phyloP scores from a whole-genome alignment of 164 flowering plant species.

The Piper betle region DNA sequence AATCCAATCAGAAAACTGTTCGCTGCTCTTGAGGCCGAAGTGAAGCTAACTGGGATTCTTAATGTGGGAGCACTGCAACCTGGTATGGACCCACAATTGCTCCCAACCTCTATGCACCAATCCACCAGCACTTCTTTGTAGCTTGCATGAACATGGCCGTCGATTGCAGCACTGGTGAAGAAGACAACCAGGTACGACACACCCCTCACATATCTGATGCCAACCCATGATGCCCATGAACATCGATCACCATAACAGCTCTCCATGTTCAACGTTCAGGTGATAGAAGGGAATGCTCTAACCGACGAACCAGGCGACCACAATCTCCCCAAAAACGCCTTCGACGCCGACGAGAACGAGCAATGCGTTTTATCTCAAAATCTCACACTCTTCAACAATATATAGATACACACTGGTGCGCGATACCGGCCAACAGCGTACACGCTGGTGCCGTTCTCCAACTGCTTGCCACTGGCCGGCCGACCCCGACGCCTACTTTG shows the following conservation, averaged over 20 bases:
- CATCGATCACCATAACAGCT: neutral
- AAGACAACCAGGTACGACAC: slow-evolving; percentile 57
- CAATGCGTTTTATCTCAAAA: no score
- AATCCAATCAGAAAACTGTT: no score
- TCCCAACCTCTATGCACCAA: slow-evolving; percentile 82
- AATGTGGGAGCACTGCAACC: slow-evolving; percentile 80
- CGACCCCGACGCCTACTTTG: slow-evolving; percentile 72
- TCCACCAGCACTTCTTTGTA: slow-evolving; percentile 86
- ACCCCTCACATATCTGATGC: neutral
- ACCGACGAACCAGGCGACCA: slow-evolving; percentile 72
- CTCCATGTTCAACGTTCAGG: slow-evolving; percentile 20
- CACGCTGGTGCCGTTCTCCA: slow-evolving; percentile 75
- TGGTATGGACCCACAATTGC: slow-evolving; percentile 92
- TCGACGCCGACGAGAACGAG: slow-evolving; percentile 80
- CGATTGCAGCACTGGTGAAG: slow-evolving; percentile 81
- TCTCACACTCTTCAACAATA: no score
- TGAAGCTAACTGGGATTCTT: slow-evolving; percentile 79
- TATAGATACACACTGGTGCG: slow-evolving; percentile 26
- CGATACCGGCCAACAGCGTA: slow-evolving; percentile 74
- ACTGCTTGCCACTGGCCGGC: slow-evolving; percentile 81
- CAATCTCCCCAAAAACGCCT: slow-evolving; percentile 78
- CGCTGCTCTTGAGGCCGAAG: slow-evolving; percentile 55
- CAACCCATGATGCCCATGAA: no score
- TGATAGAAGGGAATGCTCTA: slow-evolving; percentile 65
- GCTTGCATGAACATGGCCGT: slow-evolving; percentile 93